These are phyloP conservation scores for Tricholoma furcatifolium DNA, from an alignment of 768 basidiomycete species.

Conservation along the genomic window DNA sequence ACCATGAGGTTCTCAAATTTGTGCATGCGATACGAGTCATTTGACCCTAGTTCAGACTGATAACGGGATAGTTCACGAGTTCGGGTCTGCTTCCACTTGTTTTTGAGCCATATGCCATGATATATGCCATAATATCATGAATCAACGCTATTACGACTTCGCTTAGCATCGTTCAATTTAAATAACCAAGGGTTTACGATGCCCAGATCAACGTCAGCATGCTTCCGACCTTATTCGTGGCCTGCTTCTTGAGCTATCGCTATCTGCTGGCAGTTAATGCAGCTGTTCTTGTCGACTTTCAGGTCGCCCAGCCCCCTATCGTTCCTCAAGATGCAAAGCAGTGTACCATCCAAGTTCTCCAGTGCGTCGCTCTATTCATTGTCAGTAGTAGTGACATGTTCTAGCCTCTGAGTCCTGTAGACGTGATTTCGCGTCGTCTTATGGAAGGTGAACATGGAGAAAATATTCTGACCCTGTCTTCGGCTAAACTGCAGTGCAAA, in stretches of 20 bases:
- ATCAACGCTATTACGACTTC: not conserved
- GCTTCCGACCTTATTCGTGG: constrained; percentile 12
- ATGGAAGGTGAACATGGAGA: constrained; percentile 47
- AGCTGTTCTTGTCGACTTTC: constrained; percentile 59
- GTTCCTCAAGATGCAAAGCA: constrained; percentile 58
- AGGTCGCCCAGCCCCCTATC: constrained; percentile 71
- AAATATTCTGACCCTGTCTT: not conserved
- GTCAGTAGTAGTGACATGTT: constrained; percentile 1
- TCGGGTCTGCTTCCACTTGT: not conserved
- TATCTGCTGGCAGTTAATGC: constrained; percentile 28
- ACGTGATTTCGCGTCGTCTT: constrained; percentile 73
- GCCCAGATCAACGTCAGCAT: constrained; percentile 13
- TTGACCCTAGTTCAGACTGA: not conserved
- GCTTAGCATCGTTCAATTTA: constrained; percentile 1
- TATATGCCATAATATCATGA: not conserved
- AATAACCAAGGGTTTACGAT: not conserved
- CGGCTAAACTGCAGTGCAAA: constrained; percentile 21
- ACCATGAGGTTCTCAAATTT: too few species aligned
- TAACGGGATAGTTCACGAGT: not conserved
- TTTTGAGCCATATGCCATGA: not conserved
- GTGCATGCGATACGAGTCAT: constrained; percentile 1
- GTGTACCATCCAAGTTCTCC: constrained; percentile 64
- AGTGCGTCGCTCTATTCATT: constrained; percentile 38
- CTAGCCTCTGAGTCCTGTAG: constrained; percentile 27
- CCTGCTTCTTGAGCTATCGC: constrained; percentile 12